Percentiles rank a stretch among this genome's conserved stretches.
Evolutionary conservation across 1,139 yeast genomes (phyloP).

Genomic region (Neolecta irregularis): DNA sequence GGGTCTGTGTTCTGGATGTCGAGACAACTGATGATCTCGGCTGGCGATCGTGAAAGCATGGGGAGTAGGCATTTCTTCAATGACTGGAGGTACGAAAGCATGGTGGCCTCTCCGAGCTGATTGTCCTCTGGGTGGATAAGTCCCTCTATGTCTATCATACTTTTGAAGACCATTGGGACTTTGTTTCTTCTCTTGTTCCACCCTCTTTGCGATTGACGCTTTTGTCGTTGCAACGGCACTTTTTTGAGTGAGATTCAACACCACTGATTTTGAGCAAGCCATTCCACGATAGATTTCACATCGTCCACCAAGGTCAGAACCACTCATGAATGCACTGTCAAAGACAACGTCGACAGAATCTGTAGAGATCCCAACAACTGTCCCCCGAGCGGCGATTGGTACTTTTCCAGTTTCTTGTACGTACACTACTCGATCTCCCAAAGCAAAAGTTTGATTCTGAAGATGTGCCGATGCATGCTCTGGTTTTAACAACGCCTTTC

Average conservation of each 20-base stretch:
- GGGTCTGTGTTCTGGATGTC: neutral
- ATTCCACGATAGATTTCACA: conserved; percentile 67
- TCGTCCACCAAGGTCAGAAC: conserved; percentile 66
- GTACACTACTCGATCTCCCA: conserved; percentile 84
- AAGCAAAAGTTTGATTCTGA: conserved; percentile 56
- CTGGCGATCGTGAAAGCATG: no score
- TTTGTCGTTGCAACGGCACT: conserved; percentile 11
- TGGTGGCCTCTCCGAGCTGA: no score
- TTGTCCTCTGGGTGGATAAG: no score
- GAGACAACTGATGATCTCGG: no score
- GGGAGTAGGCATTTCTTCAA: no score
- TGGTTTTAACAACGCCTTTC: conserved; percentile 69
- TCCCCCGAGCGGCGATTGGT: conserved; percentile 76
- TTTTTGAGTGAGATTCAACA: conserved; percentile 56
- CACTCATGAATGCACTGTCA: conserved; percentile 70
- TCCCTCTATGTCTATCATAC: neutral
- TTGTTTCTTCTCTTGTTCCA: neutral
- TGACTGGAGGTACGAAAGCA: no score
- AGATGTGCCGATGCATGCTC: conserved; percentile 55
- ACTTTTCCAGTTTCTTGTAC: conserved; percentile 82
- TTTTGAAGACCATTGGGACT: neutral
- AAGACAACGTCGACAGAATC: conserved; percentile 52
- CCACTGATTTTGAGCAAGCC: conserved; percentile 64
- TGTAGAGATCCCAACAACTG: conserved; percentile 64
- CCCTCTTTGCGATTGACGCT: conserved; percentile 1